Evolutionary conservation across 2,329 filamentous ascomycete species (phyloP), one percentile per base, ranked within the genome.

Genomic region (Colletotrichum tofieldiae): DNA sequence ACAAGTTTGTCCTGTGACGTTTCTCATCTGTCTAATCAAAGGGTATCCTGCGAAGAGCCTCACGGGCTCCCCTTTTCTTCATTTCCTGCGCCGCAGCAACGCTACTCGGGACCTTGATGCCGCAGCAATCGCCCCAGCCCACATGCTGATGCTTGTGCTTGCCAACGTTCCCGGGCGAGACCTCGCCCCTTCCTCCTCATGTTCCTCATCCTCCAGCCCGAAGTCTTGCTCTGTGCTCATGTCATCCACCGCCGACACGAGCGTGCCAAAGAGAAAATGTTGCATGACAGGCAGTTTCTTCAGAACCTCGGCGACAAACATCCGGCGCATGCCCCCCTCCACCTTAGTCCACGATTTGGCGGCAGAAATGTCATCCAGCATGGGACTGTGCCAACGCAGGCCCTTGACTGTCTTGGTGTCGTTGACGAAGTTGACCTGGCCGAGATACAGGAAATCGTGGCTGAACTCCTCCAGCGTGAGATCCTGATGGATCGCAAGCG

Each of bases 241-340:
- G 1, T 90, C 94, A 29, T 94, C 90, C 0, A 87, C 90, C 0
- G 96, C 94, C 0, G 94, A 92, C 1, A 99, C 87, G 62, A 99
- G 82, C 11, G 91, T 93, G 0, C 96, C 96, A 79, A 99, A 99
- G 66, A 99, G 79, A 77, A 99, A 99, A 81, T 99, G 97, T 83
- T 99, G 96, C 95, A 98, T 98, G 54, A 99, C 96, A 0, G 96
- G 96, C 67, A 99, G 81, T 82, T 99, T 99, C 41, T 93, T 92
- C 63, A 99, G 83, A 0, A 99, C 96, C 82, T 99, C 96, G 51
- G 92, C 93, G 63, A 96, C 88, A 79, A 98, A 98, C 97, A 99
- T 99, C 76, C 94, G 93, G 73, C 94, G 90, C 97, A 99, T 98
- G 8, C 96, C 96, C 35, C 88, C 93, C 81, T 98, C 95, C 61